phyloP scores from a whole-genome alignment of 208 protist species.

The Acanthamoeba lenticulata region DNA sequence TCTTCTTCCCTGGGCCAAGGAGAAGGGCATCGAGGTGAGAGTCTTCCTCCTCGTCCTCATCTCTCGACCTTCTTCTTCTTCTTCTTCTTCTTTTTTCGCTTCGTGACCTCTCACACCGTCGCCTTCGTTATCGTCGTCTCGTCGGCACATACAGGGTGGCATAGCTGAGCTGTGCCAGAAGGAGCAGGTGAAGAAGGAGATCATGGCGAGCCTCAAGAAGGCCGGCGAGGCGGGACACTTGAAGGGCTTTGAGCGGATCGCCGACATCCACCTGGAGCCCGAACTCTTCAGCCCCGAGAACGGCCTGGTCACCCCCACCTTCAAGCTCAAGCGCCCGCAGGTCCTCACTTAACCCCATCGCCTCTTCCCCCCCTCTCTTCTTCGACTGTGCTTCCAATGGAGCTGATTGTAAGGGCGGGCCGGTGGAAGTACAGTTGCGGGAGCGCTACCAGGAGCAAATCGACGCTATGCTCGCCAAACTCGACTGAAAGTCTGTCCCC shows the following conservation, averaged over 20 bases:
- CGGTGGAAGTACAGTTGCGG: not conserved
- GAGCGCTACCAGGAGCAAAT: not conserved
- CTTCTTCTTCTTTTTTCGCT: not conserved
- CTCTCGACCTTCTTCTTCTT: not conserved
- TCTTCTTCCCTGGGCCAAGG: slow-evolving; percentile 65
- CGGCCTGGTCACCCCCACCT: slow-evolving; percentile 88
- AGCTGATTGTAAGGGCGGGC: too few species aligned
- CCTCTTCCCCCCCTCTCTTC: not conserved
- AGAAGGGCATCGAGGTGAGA: slow-evolving; percentile 32
- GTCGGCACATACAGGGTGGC: not conserved
- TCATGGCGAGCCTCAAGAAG: slow-evolving; percentile 70
- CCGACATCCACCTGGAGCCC: slow-evolving; percentile 74
- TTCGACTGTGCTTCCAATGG: too few species aligned
- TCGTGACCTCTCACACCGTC: not conserved
- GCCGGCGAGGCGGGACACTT: slow-evolving; percentile 75
- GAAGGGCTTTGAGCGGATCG: slow-evolving; percentile 81
- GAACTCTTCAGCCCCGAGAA: slow-evolving; percentile 85
- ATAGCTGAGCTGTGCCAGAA: slow-evolving; percentile 56
- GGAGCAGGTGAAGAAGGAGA: slow-evolving; percentile 72
- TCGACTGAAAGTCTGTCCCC: not conserved
- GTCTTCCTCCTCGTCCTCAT: not conserved
- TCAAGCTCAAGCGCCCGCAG: slow-evolving; percentile 85
- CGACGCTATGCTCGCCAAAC: not conserved
- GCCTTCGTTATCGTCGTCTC: not conserved
- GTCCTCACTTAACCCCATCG: not conserved